A percentile compares a stretch with the other conserved stretches of the same genome.
These are phyloP conservation scores for Sodiomyces alkalinus DNA, from an alignment of 2,329 filamentous ascomycete species.

Conservation along the genomic window DNA sequence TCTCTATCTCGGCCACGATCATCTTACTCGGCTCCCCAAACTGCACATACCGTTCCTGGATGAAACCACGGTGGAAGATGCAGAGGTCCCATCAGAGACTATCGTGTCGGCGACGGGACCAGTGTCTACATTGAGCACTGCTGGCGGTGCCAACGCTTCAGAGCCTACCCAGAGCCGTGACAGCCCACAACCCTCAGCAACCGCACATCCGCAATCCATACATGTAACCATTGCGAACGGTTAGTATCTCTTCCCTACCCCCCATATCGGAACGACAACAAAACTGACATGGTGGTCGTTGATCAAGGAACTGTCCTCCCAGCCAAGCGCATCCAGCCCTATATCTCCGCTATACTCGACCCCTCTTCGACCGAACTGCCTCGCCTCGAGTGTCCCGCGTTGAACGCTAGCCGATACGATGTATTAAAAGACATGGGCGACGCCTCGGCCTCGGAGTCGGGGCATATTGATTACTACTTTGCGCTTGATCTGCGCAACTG, in stretches of 20 bases:
- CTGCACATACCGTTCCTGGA: constrained; percentile 1
- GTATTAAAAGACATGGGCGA: constrained; percentile 3
- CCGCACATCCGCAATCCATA: too few relatives aligned
- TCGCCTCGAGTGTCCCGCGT: constrained; percentile 16
- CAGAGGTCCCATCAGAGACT: too few relatives aligned
- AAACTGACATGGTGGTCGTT: too few relatives aligned
- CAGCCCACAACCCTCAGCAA: too few relatives aligned
- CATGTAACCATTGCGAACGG: too few relatives aligned
- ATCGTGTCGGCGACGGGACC: too few relatives aligned
- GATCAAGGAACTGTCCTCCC: neutral
- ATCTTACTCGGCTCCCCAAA: neutral
- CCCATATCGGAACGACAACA: too few relatives aligned
- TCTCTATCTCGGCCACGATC: neutral
- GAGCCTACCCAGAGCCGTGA: too few relatives aligned
- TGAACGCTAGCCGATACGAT: constrained; percentile 5
- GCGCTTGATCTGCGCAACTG: constrained; percentile 34
- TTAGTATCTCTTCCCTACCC: neutral
- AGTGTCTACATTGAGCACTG: too few relatives aligned
- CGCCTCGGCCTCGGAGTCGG: constrained; percentile 1
- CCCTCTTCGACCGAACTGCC: constrained; percentile 5
- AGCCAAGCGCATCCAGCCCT: constrained; percentile 3
- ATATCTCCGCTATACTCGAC: constrained; percentile 25
- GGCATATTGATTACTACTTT: constrained; percentile 29
- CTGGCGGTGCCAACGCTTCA: too few relatives aligned
- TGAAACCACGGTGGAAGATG: neutral